Evolutionary conservation across 805 yeast species (phyloP).

Genomic region (Wickerhamiella siamensis): DNA sequence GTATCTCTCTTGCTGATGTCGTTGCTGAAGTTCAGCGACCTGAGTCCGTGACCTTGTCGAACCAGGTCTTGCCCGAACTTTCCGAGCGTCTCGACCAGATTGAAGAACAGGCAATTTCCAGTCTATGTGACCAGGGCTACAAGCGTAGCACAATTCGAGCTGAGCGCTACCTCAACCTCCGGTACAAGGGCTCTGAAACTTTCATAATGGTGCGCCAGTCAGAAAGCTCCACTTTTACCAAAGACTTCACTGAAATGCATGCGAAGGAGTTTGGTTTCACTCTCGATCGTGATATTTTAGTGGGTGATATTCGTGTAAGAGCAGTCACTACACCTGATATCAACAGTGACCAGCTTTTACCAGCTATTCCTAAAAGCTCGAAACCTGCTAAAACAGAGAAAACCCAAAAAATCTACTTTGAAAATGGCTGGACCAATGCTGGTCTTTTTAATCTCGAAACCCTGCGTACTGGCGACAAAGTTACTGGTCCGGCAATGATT

Average conservation of each 20-base stretch:
- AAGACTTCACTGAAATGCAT: conserved; percentile 41
- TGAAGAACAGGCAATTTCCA: conserved; percentile 28
- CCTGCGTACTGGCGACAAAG: conserved; percentile 36
- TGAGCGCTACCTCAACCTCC: conserved; percentile 59
- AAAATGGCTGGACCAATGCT: conserved; percentile 34
- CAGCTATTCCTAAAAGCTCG: conserved; percentile 9
- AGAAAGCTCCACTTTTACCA: conserved; percentile 12
- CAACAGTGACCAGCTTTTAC: conserved; percentile 4
- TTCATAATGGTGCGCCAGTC: conserved; percentile 45
- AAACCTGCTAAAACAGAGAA: conserved; percentile 13
- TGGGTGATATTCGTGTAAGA: conserved; percentile 63
- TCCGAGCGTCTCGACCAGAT: conserved; percentile 35
- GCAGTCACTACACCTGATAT: conserved; percentile 25
- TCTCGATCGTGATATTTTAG: conserved; percentile 42
- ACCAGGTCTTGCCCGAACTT: conserved; percentile 24
- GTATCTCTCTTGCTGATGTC: conserved; percentile 76
- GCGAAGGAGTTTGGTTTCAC: conserved; percentile 61
- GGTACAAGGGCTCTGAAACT: conserved; percentile 85
- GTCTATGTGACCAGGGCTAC: conserved; percentile 42
- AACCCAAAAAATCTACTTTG: conserved; percentile 42
- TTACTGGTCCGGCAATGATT: conserved; percentile 61
- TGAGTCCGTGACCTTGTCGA: conserved; percentile 33
- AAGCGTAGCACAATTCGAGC: conserved; percentile 25
- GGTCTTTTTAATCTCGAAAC: conserved; percentile 43
- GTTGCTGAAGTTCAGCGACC: conserved; percentile 73